Conservation (phyloP, 2,329 filamentous ascomycete species). For the Penicillium digitatum region DNA sequence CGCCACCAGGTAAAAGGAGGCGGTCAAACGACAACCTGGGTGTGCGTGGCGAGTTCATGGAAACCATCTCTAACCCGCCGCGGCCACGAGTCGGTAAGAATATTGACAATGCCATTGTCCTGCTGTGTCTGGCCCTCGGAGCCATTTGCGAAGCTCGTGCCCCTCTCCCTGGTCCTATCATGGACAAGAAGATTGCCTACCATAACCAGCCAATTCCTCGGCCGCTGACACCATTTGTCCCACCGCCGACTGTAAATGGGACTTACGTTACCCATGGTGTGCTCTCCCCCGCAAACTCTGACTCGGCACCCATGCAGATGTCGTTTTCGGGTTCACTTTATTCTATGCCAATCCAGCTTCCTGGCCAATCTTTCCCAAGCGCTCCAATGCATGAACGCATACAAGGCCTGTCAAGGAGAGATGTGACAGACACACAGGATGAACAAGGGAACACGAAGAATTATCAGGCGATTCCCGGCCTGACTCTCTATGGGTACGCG, state of each 20-base stretch:
- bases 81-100: conserved; percentile 50
- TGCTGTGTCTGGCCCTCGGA: conserved; percentile 79
- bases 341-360: conserved; percentile 8
- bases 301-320: conserved; percentile 22
- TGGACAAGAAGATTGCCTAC: conserved; percentile 29
- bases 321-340: conserved; percentile 25
- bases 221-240: conserved; percentile 10
- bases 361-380: conserved; percentile 19
- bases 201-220: conserved; percentile 29
- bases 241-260: not conserved
- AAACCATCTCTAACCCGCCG: conserved; percentile 1
- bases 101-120: conserved; percentile 73
- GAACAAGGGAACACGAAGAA: conserved; percentile 51
- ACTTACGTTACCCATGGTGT: conserved; percentile 17
- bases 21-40: conserved; percentile 34
- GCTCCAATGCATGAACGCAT: conserved; percentile 3
- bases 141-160: conserved; percentile 64
- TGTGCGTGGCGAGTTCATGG: conserved; percentile 21
- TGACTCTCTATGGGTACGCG: conserved; percentile 85
- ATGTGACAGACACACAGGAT: conserved; percentile 15
- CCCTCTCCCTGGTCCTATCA: conserved; percentile 55
- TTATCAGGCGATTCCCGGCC: conserved; percentile 78
- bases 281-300: conserved; percentile 28
- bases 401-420: conserved; percentile 12
- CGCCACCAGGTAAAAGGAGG: conserved; percentile 38